Conservation (phyloP, 129 eudicot species). For the Chrysanthemum seticuspe region DNA sequence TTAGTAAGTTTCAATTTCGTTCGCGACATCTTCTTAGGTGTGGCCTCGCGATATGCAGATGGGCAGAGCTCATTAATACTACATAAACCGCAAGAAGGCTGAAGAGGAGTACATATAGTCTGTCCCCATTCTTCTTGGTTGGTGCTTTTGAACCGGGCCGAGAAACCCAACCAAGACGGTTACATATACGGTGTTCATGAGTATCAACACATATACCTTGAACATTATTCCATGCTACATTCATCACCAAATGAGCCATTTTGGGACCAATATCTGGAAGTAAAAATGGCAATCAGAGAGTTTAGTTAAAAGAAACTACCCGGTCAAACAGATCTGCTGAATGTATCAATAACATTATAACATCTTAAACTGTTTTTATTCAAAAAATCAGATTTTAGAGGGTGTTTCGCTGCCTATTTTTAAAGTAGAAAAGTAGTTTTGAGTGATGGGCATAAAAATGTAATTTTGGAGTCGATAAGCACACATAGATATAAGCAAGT, state of each 20-base stretch:
- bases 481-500: too few relatives aligned
- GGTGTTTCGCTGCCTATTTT: too few relatives aligned
- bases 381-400: neutral
- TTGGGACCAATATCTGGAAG: constrained; percentile 97
- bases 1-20: constrained; percentile 15
- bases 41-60: constrained; percentile 56
- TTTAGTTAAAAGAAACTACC: neutral
- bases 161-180: constrained; percentile 96
- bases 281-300: neutral
- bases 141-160: constrained; percentile 57
- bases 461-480: too few relatives aligned
- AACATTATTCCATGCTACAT: constrained; percentile 85
- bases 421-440: too few relatives aligned
- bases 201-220: constrained; percentile 99
- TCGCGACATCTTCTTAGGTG: constrained; percentile 42
- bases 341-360: neutral
- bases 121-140: constrained; percentile 84
- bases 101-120: constrained; percentile 74
- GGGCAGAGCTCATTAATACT: constrained; percentile 62
- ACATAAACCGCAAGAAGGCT: constrained; percentile 51
- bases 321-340: neutral
- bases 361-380: neutral
- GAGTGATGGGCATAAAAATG: too few relatives aligned
- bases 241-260: constrained; percentile 98
- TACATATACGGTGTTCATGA: constrained; percentile 93